These are phyloP conservation scores for Podospora pseudoanserina DNA, from an alignment of 495 filamentous ascomycete genomes.

Conservation along the genomic window DNA sequence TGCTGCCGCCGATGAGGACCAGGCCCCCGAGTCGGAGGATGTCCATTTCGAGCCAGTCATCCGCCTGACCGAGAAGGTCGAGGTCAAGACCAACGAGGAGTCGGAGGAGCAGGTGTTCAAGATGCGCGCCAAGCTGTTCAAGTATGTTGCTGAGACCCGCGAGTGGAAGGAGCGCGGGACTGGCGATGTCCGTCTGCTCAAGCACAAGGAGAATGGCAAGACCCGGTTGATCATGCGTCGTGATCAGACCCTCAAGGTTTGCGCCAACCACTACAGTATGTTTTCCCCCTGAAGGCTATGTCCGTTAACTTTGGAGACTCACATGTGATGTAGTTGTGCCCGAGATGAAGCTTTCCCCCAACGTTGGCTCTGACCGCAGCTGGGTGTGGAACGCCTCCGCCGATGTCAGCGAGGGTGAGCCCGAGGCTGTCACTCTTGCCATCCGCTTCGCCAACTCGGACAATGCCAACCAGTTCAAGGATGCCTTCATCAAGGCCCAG, in stretches of 20 bases:
- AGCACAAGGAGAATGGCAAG: conserved; percentile 98
- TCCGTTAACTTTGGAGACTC: not conserved
- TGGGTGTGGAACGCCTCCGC: conserved; percentile 99
- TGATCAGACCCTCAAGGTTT: conserved; percentile 99
- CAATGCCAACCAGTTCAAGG: conserved; percentile 97
- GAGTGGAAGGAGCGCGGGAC: conserved; percentile 99
- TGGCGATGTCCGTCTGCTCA: conserved; percentile 90
- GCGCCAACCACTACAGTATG: conserved; percentile 99
- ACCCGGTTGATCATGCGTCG: conserved; percentile 96
- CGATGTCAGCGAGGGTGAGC: conserved; percentile 97
- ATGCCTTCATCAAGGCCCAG: conserved; percentile 96
- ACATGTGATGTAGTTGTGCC: conserved; percentile 70
- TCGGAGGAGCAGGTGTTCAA: conserved; percentile 92
- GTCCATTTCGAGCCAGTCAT: conserved; percentile 97
- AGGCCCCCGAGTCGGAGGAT: conserved; percentile 77
- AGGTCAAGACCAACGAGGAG: conserved; percentile 98
- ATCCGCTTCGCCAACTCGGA: conserved; percentile 98
- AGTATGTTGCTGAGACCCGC: conserved; percentile 81
- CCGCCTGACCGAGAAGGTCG: conserved; percentile 90
- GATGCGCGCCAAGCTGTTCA: conserved; percentile 99
- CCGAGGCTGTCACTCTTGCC: conserved; percentile 91
- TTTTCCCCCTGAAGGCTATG: conserved; percentile 7
- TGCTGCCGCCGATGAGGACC: conserved; percentile 56
- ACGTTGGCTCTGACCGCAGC: conserved; percentile 94
- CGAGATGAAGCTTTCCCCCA: conserved; percentile 97